phyloP scores from a whole-genome alignment of 2,329 filamentous ascomycete genomes.

The Aureobasidium sp. region DNA sequence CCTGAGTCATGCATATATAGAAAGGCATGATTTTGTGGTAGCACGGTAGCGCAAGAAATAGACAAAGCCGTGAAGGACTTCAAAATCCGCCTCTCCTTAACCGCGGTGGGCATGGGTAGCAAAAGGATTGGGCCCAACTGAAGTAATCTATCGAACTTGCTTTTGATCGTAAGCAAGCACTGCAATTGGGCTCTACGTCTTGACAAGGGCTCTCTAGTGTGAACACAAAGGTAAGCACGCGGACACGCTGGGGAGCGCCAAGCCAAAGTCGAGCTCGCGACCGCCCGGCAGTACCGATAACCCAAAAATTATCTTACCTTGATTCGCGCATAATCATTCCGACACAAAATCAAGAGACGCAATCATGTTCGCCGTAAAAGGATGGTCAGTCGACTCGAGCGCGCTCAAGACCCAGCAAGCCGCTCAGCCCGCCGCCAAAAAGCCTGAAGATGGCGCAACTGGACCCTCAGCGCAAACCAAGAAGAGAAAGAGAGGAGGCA shows the following conservation, averaged over 20 bases:
- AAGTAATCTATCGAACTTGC: too few relatives aligned
- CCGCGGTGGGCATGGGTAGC: too few relatives aligned
- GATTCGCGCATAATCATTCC: not conserved
- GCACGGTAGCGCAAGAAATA: not conserved
- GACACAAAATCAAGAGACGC: not conserved
- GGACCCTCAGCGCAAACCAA: slow-evolving; percentile 29
- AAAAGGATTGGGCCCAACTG: too few relatives aligned
- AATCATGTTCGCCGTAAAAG: slow-evolving; percentile 83
- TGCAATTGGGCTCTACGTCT: too few relatives aligned
- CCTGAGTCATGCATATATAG: not conserved
- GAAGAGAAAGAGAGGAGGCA: slow-evolving; percentile 45
- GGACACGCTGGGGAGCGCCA: not conserved
- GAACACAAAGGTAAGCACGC: not conserved
- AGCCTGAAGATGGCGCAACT: slow-evolving; percentile 8
- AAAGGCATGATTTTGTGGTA: not conserved
- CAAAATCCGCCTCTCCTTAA: too few relatives aligned
- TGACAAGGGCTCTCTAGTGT: not conserved
- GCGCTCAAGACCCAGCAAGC: slow-evolving; percentile 63
- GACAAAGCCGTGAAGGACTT: not conserved
- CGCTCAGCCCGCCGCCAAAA: slow-evolving; percentile 27
- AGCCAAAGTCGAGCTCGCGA: not conserved
- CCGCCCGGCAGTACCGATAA: slow-evolving; percentile 7
- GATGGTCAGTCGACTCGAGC: slow-evolving; percentile 76
- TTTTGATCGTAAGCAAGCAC: too few relatives aligned
- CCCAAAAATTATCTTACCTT: slow-evolving; percentile 9